phyloP scores from a whole-genome alignment of 257 asterid species.

The Euphrasia confusa region DNA sequence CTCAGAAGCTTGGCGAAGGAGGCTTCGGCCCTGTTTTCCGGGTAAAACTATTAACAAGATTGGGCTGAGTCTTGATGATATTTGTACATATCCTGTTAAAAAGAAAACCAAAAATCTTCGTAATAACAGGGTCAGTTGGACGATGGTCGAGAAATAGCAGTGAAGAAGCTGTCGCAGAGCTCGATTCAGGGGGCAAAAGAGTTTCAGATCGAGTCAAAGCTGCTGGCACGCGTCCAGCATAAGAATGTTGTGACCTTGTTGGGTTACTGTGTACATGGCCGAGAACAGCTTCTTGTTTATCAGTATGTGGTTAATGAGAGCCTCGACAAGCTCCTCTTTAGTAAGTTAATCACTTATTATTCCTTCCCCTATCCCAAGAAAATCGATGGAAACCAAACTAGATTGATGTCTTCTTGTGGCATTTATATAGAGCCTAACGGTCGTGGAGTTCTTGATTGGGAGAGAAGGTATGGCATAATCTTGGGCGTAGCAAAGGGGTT shows the following conservation, averaged over 20 bases:
- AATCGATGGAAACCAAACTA: neutral
- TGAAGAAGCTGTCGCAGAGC: slow-evolving; percentile 63
- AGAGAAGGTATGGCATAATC: slow-evolving; percentile 58
- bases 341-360: slow-evolving; percentile 33
- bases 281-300: slow-evolving; percentile 28
- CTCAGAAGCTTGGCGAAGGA: slow-evolving; percentile 40
- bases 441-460: slow-evolving; percentile 52
- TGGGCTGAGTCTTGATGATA: neutral
- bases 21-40: slow-evolving; percentile 40
- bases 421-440: slow-evolving; percentile 35
- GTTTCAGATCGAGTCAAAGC: slow-evolving; percentile 64
- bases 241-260: neutral
- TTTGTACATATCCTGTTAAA: too few species aligned
- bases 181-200: slow-evolving; percentile 71
- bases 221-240: neutral
- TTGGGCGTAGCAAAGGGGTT: slow-evolving; percentile 76
- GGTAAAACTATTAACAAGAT: slow-evolving; percentile 28
- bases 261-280: neutral
- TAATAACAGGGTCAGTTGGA: slow-evolving; percentile 48
- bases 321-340: slow-evolving; percentile 78
- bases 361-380: neutral
- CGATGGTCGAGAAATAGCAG: slow-evolving; percentile 78
- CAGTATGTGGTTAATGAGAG: slow-evolving; percentile 70
- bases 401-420: slow-evolving; percentile 17
- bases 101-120: too few species aligned